Evolutionary conservation across 2,329 filamentous ascomycete genomes (phyloP).

Genomic region (Pseudogymnoascus sp.): DNA sequence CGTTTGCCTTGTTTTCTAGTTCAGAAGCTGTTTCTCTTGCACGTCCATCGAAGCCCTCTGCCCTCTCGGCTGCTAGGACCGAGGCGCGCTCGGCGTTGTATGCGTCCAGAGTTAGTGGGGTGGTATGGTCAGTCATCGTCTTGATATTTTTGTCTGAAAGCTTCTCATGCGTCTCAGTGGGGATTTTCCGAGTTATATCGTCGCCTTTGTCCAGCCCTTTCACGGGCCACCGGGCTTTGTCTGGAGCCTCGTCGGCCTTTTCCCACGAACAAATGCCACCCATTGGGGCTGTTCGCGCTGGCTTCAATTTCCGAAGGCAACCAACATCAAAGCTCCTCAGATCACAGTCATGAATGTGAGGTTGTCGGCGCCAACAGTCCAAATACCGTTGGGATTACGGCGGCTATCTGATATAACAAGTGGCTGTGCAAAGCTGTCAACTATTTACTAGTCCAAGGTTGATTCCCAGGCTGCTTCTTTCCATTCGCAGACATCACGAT

Average conservation of each 20-base stretch:
- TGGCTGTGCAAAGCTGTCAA: background rate
- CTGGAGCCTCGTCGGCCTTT: background rate
- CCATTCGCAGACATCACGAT: background rate
- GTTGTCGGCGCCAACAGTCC: background rate
- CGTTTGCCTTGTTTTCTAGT: slow-evolving; percentile 23
- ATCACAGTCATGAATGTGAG: background rate
- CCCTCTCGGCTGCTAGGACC: slow-evolving; percentile 21
- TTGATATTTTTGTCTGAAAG: background rate
- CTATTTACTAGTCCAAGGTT: slow-evolving; percentile 3
- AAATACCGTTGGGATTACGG: background rate
- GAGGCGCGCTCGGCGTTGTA: slow-evolving; percentile 5
- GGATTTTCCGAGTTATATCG: background rate
- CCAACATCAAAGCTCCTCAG: background rate
- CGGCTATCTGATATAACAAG: background rate
- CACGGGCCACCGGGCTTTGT: background rate
- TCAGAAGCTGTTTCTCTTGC: slow-evolving; percentile 18
- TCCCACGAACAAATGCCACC: slow-evolving; percentile 1
- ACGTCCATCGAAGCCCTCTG: slow-evolving; percentile 25
- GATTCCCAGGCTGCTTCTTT: background rate
- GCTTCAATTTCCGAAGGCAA: background rate
- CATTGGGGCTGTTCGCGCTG: background rate
- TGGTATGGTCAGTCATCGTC: background rate
- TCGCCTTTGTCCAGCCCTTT: background rate
- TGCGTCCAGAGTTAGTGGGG: background rate
- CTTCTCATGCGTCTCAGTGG: background rate